Conservation (phyloP, 2,329 filamentous ascomycete species). For the Diaporthe aspalathi region DNA sequence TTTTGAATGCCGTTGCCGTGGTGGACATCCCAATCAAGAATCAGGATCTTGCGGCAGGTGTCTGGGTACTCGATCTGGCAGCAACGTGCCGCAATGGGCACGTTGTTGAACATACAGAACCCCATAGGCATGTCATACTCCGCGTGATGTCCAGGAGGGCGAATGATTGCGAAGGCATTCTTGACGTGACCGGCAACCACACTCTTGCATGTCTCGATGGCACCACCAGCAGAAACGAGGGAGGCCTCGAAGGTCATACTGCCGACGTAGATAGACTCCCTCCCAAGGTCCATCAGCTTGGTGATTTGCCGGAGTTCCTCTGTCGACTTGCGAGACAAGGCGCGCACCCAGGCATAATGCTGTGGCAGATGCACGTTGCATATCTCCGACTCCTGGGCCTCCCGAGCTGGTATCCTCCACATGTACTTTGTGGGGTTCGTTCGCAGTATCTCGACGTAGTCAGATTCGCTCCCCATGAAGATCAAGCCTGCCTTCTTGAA, state of each 20-base stretch:
- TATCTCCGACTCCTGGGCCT: slow-evolving; percentile 84
- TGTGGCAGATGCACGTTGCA: slow-evolving; percentile 79
- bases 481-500: slow-evolving; percentile 86
- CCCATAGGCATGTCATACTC: slow-evolving; percentile 89
- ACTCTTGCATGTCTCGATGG: slow-evolving; percentile 95
- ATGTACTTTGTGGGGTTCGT: slow-evolving; percentile 70
- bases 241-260: slow-evolving; percentile 84
- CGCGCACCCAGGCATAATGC: slow-evolving; percentile 83
- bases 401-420: slow-evolving; percentile 82
- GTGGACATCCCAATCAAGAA: slow-evolving; percentile 90
- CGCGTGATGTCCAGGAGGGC: slow-evolving; percentile 94
- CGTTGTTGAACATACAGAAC: slow-evolving; percentile 98
- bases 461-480: slow-evolving; percentile 67
- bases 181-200: slow-evolving; percentile 86
- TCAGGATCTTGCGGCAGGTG: slow-evolving; percentile 86
- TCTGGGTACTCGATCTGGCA: slow-evolving; percentile 86
- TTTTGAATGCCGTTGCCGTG: slow-evolving; percentile 95
- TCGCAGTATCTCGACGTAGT: slow-evolving; percentile 63
- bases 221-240: slow-evolving; percentile 86
- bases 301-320: slow-evolving; percentile 77
- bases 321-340: slow-evolving; percentile 63
- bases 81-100: slow-evolving; percentile 88
- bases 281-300: slow-evolving; percentile 67
- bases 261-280: slow-evolving; percentile 86
- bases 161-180: slow-evolving; percentile 95